Base-by-base conservation (phyloP, 495 filamentous ascomycete species). In the Penicillium lividum region DNA sequence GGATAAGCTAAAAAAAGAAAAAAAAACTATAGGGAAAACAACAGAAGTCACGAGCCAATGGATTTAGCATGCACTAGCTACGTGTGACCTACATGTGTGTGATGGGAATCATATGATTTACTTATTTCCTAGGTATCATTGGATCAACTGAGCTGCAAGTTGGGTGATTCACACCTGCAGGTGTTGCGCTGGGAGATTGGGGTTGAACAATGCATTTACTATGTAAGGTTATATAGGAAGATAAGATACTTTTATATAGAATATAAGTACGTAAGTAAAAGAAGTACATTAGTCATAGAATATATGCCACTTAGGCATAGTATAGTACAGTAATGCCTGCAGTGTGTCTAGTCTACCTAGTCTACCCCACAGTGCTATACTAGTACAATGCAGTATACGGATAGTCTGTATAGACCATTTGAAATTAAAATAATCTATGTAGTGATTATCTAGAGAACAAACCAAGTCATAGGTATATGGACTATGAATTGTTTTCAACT, bases 1-100 rank as follows among this genome's bases (percentile, higher is more conserved):
- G 50, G 50, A 52, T 16, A n/a, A 40, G 31, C 29, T 27, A 33
- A 58, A 38, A 59, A 49, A 47, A 60, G 42, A 33, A 58, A 38
- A 59, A 22, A 22, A 22, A 22, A 22, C 22, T 53, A 58, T 42
- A 29, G 53, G 30, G 28, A 46, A 58, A 49, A 45, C 45, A 29
- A 34, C 15, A 36, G 25, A 44, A 59, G 62, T 60, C 60, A 61
- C 65, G 59, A 56, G 57, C 62, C 65, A 66, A 68, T 68, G 57
- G 60, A n/a, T 46, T 31, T 28, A 47, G 59, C 51, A 58, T 65
- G 59, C 38, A 5, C 4, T 16, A 13, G 15, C n/a, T 40, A 33
- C 40, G 6, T 27, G 50, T 52, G 31, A 38, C 31, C 50, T 52
- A 7, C 15, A 15, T 22, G 22, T 22, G 22, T 22, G 22, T 22